These are phyloP conservation scores for Solanum chaucha DNA, from an alignment of 257 asterid genomes.

Conservation along the genomic window DNA sequence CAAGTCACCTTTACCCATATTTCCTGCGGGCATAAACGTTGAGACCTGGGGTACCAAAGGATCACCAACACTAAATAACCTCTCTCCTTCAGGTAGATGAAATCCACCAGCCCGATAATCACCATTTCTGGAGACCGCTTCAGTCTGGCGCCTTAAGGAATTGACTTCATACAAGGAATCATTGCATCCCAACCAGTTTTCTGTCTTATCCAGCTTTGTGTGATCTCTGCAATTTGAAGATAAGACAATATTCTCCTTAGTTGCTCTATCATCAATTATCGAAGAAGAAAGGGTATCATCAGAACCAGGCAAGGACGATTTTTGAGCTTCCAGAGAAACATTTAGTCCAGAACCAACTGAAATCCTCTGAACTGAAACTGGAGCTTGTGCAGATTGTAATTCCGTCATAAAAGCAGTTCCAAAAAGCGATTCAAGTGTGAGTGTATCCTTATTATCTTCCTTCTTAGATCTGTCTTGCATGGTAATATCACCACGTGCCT, in stretches of 20 bases:
- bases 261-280: conserved; percentile 20
- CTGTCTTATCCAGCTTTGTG: conserved; percentile 25
- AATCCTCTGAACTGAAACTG: conserved; percentile 69
- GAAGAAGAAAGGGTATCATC: conserved; percentile 27
- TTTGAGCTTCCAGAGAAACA: conserved; percentile 27
- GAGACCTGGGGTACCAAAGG: conserved; percentile 27
- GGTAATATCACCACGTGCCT: conserved; percentile 8
- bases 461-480: conserved; percentile 22
- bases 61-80: conserved; percentile 36
- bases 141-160: conserved; percentile 25
- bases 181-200: conserved; percentile 43
- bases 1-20: conserved; percentile 25
- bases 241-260: conserved; percentile 17
- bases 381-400: conserved; percentile 72
- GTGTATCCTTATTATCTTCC: conserved; percentile 34
- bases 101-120: conserved; percentile 31
- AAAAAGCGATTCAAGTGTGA: conserved; percentile 79
- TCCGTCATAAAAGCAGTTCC: conserved; percentile 88
- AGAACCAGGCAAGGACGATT: conserved; percentile 21
- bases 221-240: conserved; percentile 33
- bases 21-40: conserved; percentile 26
- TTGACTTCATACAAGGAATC: conserved; percentile 25
- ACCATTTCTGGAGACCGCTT: conserved; percentile 21
- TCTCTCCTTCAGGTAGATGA: conserved; percentile 64
- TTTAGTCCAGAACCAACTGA: conserved; percentile 29